These are phyloP conservation scores for Volvox reticuliferus DNA, from an alignment of 139 green algal genomes.

Conservation along the genomic window DNA sequence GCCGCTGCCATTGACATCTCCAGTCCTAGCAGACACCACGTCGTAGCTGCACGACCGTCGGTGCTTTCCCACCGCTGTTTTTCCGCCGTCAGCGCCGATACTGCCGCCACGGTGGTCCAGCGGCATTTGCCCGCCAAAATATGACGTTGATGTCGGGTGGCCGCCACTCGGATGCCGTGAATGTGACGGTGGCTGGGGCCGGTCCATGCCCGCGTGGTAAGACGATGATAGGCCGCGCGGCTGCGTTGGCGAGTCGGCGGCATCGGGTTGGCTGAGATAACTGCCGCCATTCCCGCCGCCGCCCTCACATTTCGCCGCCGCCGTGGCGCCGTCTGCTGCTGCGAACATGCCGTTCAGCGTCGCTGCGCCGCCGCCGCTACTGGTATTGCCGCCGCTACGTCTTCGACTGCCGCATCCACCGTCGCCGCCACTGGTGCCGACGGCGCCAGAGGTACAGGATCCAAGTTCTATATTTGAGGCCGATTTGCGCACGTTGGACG, in stretches of 20 bases:
- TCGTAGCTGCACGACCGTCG: conserved; percentile 34
- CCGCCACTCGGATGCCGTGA: neutral
- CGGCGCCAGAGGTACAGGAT: too few relatives aligned
- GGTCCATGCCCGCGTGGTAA: conserved; percentile 22
- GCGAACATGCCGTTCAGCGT: neutral
- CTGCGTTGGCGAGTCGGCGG: neutral
- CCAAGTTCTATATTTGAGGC: neutral
- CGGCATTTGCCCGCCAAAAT: too few relatives aligned
- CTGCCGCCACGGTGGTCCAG: neutral
- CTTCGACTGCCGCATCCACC: neutral
- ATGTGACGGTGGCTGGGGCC: neutral
- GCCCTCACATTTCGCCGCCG: neutral
- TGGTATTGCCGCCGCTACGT: neutral
- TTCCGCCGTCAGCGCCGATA: neutral
- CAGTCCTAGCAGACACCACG: neutral
- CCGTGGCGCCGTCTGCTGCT: neutral
- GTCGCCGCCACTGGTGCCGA: neutral
- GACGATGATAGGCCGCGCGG: conserved; percentile 18
- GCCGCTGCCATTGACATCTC: neutral
- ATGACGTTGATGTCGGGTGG: neutral
- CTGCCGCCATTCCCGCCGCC: neutral
- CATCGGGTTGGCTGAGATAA: neutral
- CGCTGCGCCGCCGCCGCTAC: neutral
- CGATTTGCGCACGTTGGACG: neutral
- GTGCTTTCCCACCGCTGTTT: neutral